phyloP scores from a whole-genome alignment of 805 yeast genomes.

The Metschnikowia kofuensis region DNA sequence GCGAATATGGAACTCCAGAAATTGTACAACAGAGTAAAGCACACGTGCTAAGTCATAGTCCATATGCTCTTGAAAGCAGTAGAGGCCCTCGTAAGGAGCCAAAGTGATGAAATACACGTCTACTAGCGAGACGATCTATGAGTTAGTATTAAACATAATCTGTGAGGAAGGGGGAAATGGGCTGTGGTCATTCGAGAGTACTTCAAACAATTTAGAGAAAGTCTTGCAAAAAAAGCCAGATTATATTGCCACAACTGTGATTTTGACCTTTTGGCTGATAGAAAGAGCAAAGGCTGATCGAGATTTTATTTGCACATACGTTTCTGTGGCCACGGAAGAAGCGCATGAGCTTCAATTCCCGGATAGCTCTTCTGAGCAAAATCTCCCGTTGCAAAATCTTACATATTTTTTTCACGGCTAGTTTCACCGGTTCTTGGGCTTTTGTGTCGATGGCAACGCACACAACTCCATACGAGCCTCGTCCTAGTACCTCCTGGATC shows the following conservation, averaged over 20 bases:
- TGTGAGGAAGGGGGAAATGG: no score
- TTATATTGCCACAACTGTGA: no score
- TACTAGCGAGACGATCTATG: conserved; percentile 60
- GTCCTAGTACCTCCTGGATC: conserved; percentile 60
- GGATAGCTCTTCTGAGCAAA: conserved; percentile 70
- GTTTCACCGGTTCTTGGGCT: conserved; percentile 23
- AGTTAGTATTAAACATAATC: conserved; percentile 16
- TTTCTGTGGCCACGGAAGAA: conserved; percentile 85
- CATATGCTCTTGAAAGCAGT: conserved; percentile 82
- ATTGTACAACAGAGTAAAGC: conserved; percentile 71
- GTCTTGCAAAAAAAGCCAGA: no score
- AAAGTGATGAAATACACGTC: conserved; percentile 69
- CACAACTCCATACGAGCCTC: conserved; percentile 85
- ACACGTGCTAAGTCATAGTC: conserved; percentile 80
- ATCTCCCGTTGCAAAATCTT: conserved; percentile 66
- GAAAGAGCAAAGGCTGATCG: no score
- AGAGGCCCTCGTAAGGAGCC: conserved; percentile 78
- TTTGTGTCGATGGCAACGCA: conserved; percentile 66
- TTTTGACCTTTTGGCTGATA: no score
- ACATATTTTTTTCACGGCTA: conserved; percentile 82
- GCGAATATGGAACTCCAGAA: conserved; percentile 81
- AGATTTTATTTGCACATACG: conserved; percentile 25
- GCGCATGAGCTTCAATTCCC: conserved; percentile 79
- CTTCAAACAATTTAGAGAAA: no score
- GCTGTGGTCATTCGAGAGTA: no score